Evolutionary conservation across 495 filamentous ascomycete genomes (phyloP).

Genomic region (Tuber brumale): DNA sequence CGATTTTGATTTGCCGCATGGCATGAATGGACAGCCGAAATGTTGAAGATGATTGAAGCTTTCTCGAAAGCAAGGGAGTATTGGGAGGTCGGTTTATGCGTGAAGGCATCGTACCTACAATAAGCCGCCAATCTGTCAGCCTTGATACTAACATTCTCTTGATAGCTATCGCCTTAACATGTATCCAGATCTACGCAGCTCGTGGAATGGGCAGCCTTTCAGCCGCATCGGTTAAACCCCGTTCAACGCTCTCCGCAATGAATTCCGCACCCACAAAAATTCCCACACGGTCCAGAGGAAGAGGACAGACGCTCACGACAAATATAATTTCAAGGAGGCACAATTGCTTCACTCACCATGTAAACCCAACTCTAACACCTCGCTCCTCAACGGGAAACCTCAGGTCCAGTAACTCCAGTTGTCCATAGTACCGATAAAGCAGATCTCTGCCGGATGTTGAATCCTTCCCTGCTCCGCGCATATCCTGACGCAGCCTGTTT

Average conservation of each 20-base stretch:
- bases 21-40: slow-evolving; percentile 91
- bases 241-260: background rate
- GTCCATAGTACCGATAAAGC: slow-evolving; percentile 94
- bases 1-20: slow-evolving; percentile 91
- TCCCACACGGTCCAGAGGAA: background rate
- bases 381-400: slow-evolving; percentile 97
- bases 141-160: background rate
- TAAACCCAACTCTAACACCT: slow-evolving; percentile 97
- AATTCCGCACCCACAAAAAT: slow-evolving; percentile 1
- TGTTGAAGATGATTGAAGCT: slow-evolving; percentile 99
- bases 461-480: slow-evolving; percentile 95
- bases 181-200: background rate
- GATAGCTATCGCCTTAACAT: background rate
- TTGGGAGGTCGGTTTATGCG: slow-evolving; percentile 88
- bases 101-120: slow-evolving; percentile 93
- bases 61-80: slow-evolving; percentile 97
- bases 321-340: slow-evolving; percentile 2
- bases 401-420: slow-evolving; percentile 88
- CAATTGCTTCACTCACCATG: slow-evolving; percentile 60
- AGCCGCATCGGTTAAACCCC: background rate
- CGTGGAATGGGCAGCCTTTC: background rate
- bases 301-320: background rate
- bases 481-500: slow-evolving; percentile 95
- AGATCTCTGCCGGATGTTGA: slow-evolving; percentile 89
- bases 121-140: slow-evolving; percentile 19